Evolutionary conservation across 2,329 filamentous ascomycete species (phyloP).

Genomic region (Penicillium concentricum): DNA sequence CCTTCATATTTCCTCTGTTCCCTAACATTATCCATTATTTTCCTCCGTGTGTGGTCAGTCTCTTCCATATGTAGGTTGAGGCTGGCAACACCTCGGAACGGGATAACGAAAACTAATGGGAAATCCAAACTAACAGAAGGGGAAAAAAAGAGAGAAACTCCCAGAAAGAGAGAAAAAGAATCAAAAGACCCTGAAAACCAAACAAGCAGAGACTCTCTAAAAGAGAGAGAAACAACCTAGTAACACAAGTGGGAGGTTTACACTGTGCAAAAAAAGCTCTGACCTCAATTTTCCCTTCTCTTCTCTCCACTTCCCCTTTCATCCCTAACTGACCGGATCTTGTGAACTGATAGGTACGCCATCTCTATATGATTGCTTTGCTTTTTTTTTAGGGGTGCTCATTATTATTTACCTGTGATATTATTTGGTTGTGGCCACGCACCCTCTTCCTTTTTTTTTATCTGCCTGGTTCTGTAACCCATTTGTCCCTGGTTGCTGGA

Average conservation of each 20-base stretch:
- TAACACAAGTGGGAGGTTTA: slow-evolving; percentile 5
- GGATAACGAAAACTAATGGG: slow-evolving; percentile 11
- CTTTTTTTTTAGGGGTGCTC: not conserved
- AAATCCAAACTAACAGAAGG: not conserved
- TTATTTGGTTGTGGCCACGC: slow-evolving; percentile 20
- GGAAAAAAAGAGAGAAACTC: not conserved
- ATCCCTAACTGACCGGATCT: slow-evolving; percentile 22
- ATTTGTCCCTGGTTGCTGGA: slow-evolving; percentile 3
- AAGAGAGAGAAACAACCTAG: not conserved
- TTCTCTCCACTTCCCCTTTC: slow-evolving; percentile 26
- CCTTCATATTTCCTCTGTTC: not conserved
- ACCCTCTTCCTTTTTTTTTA: slow-evolving; percentile 5
- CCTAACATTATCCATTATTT: not conserved
- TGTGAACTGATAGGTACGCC: slow-evolving; percentile 19
- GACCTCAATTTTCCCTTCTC: slow-evolving; percentile 21
- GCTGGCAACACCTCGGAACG: slow-evolving; percentile 9
- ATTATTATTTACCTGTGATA: slow-evolving; percentile 3
- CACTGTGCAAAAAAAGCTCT: not conserved
- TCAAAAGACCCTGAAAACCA: not conserved
- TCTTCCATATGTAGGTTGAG: slow-evolving; percentile 7
- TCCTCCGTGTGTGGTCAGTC: not conserved
- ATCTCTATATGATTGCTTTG: slow-evolving; percentile 12
- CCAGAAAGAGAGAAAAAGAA: not conserved
- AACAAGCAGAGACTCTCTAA: not conserved
- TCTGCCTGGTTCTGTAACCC: slow-evolving; percentile 1